Evolutionary conservation across 306 rosid species (phyloP), one percentile per base, ranked within the genome.

Genomic region (Sindora glabra): DNA sequence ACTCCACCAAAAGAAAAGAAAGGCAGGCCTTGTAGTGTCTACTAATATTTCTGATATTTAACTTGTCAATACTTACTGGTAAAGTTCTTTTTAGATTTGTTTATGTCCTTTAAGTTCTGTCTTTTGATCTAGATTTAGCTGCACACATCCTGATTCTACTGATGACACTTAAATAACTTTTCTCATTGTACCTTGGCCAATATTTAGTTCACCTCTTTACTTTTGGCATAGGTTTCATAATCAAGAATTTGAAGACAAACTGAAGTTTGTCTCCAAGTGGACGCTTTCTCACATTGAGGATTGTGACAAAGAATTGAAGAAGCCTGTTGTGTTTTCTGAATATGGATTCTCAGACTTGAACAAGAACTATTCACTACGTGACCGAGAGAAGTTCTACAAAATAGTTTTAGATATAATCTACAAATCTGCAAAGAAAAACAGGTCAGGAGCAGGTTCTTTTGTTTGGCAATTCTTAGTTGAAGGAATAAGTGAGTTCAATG

Each of bases 231-330:
- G 34, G 34, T 29, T 29, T 29, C 34, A 78, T 52, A 80, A 71
- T 25, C 80, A 76, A 74, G 71, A 29, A 40, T 70, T 92, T 36
- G 95, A 89, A 64, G 88, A 82, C 24, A 80, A 83, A 41, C 81
- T 92, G 27, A 80, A 80, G 45, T 92, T 80, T 56, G 85, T 89
- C 12, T 73, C 78, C 59, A 92, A 92, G 77, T 92, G 99, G 99
- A 86, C 82, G 96, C 75, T 47, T 57, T 92, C 99, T 33, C 99
- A 92, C 83, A 89, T 92, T 52, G 96, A 89, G 72, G 99, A 92
- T 53, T 89, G 99, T n/a, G 84, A 89, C 73, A 64, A 58, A 65
- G 81, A 74, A 59, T 73, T 92, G 78, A 84, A 76, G 45, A 89
- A 75, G 63, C 99, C 99, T 3, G 72, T 92, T 67, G 70, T 92